Percentiles rank a stretch among this genome's conserved stretches.
phyloP scores from a whole-genome alignment of 2,329 filamentous ascomycete species.

The Amauroascus niger region DNA sequence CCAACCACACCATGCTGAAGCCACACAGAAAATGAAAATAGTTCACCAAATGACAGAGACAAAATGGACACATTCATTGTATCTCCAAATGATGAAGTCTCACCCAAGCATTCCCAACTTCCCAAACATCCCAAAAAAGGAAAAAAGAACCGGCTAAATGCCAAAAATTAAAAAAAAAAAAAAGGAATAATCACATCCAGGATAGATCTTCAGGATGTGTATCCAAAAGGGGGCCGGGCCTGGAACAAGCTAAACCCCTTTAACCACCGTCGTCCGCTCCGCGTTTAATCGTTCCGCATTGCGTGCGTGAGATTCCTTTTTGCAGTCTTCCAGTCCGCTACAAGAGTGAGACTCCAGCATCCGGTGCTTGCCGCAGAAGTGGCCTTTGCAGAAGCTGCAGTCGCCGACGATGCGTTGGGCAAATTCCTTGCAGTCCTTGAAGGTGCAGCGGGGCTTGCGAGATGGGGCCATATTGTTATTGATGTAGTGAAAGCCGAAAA shows the following conservation, averaged over 20 bases:
- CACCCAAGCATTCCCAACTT: too few species aligned
- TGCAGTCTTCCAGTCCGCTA: constrained; percentile 86
- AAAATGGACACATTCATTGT: not conserved
- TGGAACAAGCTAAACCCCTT: constrained; percentile 56
- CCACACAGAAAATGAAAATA: not conserved
- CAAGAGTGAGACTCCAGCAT: constrained; percentile 93
- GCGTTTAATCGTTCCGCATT: constrained; percentile 87
- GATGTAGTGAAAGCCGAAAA: not conserved
- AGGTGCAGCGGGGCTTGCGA: constrained; percentile 64
- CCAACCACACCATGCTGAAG: constrained; percentile 10
- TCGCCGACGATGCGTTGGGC: constrained; percentile 93
- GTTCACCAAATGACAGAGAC: not conserved
- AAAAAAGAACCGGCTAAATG: constrained; percentile 2
- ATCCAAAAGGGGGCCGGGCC: not conserved
- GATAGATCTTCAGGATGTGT: not conserved
- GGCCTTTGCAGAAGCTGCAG: constrained; percentile 86
- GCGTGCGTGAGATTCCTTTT: constrained; percentile 90
- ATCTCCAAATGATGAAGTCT: not conserved
- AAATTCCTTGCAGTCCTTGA: constrained; percentile 77
- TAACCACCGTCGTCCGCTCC: constrained; percentile 89
- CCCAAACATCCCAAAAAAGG: not conserved
- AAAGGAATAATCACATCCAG: too few species aligned
- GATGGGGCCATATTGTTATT: constrained; percentile 29
- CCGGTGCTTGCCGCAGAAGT: constrained; percentile 91
- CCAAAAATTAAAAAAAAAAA: not conserved